Base-by-base conservation (phyloP, 1,284 basidiomycete species). In the Anthracocystis setariae region DNA sequence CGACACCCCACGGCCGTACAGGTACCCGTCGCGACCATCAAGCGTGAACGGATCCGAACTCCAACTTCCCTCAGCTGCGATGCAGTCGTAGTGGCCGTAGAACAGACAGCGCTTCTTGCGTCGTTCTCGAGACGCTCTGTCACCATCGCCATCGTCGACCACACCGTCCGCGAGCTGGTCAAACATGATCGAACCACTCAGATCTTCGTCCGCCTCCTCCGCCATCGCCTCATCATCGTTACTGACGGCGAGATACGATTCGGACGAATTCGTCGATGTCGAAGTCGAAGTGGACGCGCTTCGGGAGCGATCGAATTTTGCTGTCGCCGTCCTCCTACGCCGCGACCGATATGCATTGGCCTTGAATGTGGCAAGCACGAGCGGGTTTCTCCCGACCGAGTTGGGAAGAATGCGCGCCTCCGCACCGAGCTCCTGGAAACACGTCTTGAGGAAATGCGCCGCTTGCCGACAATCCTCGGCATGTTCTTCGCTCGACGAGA, bases 1-100 rank as follows among this genome's bases (percentile, higher is more conserved):
- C 23, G 80, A 79, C 3, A 92, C 90, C 1, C 95, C 95, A 24
- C 95, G 89, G 2, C 93, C 95, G 80, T 97, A 97, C 0, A 98
- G 86, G 80, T 94, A 95, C 0, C 95, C 95, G 78, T 97, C 93
- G 10, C 89, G 87, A 1, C 93, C 94, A 0, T 88, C 88, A 58
- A 98, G 85, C 7, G 85, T 86, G 85, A 93, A 98, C 0, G 95
- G 94, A 65, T 92, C 89, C 7, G 90, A 89, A n/a, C 87, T 85
- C 94, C 94, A 98, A n/a, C 42, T 57, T 3, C 71, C 72, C 25
- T 70, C 63, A 10, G 76, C 78, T 4, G 64, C 64, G 5, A 81
- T 76, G 47, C 76, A 77, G 54, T 81, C 79, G 59, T 81, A 81
- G 49, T 81, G 79, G 8, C 78, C 79, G 45, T 81, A 81, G 60